Evolutionary conservation across 495 filamentous ascomycete species (phyloP).

Genomic region (Annulohypoxylon stygium): DNA sequence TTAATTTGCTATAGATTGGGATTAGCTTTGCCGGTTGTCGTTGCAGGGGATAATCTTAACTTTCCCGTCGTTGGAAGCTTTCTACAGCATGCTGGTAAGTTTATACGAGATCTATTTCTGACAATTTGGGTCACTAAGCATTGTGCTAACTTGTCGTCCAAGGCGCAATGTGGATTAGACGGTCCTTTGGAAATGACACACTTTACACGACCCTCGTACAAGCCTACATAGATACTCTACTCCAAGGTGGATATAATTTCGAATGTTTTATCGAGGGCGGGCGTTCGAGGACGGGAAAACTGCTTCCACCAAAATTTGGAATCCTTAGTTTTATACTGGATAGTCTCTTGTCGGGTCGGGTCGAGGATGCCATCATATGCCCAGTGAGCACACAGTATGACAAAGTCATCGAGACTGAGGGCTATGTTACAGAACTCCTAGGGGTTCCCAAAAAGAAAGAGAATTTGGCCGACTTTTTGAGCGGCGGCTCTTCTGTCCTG

Average conservation of each 20-base stretch:
- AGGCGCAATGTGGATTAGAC: conserved; percentile 96
- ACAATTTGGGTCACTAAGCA: not conserved
- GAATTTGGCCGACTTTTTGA: conserved; percentile 88
- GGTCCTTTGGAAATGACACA: conserved; percentile 92
- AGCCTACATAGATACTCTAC: conserved; percentile 91
- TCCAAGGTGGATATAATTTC: conserved; percentile 92
- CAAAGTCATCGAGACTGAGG: conserved; percentile 98
- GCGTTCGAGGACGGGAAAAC: conserved; percentile 90
- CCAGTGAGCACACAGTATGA: conserved; percentile 98
- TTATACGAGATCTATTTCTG: not conserved
- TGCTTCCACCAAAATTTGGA: conserved; percentile 94
- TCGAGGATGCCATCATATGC: conserved; percentile 90
- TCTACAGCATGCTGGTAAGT: conserved; percentile 86
- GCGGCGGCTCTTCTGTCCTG: conserved; percentile 84
- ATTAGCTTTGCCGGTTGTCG: conserved; percentile 88
- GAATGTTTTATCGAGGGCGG: conserved; percentile 98
- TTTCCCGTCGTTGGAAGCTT: conserved; percentile 91
- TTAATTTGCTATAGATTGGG: conserved; percentile 95
- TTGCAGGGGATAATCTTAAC: conserved; percentile 96
- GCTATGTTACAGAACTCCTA: conserved; percentile 92
- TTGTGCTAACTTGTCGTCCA: conserved; percentile 9
- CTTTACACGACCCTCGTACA: conserved; percentile 93
- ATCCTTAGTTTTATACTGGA: conserved; percentile 94
- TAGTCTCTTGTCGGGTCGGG: conserved; percentile 86
- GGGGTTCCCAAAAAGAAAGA: conserved; percentile 96